Conservation (phyloP, 257 asterid genomes). For the Lycium ferocissimum region DNA sequence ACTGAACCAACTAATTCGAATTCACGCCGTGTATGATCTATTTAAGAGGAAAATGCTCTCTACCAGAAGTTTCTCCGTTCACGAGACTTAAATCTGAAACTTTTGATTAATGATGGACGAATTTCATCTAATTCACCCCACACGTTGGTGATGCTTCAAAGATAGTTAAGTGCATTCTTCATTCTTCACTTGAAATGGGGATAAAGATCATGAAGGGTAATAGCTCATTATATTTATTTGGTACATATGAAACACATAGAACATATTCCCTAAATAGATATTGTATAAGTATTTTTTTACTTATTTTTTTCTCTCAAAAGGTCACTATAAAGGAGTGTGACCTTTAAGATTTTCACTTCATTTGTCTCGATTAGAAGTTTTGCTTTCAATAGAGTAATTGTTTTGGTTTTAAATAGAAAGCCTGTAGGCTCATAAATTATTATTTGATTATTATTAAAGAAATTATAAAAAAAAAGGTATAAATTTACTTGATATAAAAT, state of each 20-base stretch:
- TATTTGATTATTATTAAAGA: not conserved
- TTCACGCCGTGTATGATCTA: no score
- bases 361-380: not conserved
- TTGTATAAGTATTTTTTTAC: not conserved
- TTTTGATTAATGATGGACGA: no score
- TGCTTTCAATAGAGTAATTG: not conserved
- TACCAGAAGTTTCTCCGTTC: no score
- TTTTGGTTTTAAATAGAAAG: not conserved
- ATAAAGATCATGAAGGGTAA: no score
- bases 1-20: no score
- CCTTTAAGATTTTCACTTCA: not conserved
- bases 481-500: not conserved
- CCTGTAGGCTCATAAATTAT: not conserved
- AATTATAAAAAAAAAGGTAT: not conserved
- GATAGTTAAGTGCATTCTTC: not conserved
- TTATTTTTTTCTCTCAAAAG: not conserved
- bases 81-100: no score
- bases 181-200: not conserved
- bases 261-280: no score
- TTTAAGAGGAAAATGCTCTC: no score
- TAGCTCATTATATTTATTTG: no score
- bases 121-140: no score
- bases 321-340: not conserved
- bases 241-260: no score
- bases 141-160: not conserved